phyloP scores from a whole-genome alignment of 2,329 filamentous ascomycete species.

The Sporothrix sp. region DNA sequence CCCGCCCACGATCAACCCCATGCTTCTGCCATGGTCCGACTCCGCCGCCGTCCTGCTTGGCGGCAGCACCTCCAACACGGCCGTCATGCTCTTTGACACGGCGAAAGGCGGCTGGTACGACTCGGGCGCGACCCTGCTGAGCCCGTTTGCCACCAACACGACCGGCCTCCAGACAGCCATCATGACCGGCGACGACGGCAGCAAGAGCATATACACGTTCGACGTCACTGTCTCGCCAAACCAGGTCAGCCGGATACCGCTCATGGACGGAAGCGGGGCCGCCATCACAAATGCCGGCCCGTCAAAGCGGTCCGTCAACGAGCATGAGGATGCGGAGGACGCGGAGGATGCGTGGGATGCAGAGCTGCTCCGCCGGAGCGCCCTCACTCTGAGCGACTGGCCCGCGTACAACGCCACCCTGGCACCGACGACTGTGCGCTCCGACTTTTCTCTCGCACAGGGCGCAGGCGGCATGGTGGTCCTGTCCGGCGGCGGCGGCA shows the following conservation, averaged over 20 bases:
- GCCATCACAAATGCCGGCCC: constrained; percentile 31
- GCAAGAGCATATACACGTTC: constrained; percentile 70
- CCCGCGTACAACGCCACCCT: constrained; percentile 68
- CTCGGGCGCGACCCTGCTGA: constrained; percentile 53
- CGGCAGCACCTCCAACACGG: constrained; percentile 54
- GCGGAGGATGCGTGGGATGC: background rate
- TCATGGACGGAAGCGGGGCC: constrained; percentile 52
- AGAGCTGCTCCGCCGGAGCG: constrained; percentile 17
- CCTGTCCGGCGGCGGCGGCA: constrained; percentile 59
- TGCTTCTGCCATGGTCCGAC: constrained; percentile 65
- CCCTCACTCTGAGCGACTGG: constrained; percentile 54
- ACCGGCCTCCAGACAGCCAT: constrained; percentile 51
- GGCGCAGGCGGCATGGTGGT: constrained; percentile 58
- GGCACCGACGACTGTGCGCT: constrained; percentile 55
- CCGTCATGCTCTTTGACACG: constrained; percentile 63
- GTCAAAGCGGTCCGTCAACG: constrained; percentile 10
- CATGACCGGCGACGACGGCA: constrained; percentile 62
- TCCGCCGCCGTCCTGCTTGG: constrained; percentile 65
- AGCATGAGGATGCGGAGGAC: background rate
- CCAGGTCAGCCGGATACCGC: constrained; percentile 56
- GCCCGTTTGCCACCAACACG: constrained; percentile 49
- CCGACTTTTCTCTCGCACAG: constrained; percentile 63
- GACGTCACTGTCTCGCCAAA: constrained; percentile 68
- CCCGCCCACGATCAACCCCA: constrained; percentile 56
- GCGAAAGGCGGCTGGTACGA: constrained; percentile 53